Percentiles rank a stretch among this genome's conserved stretches.
Evolutionary conservation across 805 yeast species (phyloP).

Genomic region (Nakazawaea anatomiae): DNA sequence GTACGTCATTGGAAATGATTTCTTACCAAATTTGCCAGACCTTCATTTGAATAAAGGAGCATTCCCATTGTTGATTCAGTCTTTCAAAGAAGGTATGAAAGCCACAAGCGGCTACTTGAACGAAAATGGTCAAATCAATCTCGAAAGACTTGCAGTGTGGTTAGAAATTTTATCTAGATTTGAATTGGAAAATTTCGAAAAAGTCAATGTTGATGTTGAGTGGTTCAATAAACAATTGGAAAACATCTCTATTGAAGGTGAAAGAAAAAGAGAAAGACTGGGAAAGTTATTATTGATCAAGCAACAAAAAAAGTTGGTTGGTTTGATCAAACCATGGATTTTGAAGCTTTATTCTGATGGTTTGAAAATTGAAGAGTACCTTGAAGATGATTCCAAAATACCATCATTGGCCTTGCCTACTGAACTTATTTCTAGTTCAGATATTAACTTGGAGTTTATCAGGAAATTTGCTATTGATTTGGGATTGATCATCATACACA

Average conservation of each 20-base stretch:
- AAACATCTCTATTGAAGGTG: slow-evolving; percentile 69
- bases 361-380: slow-evolving; percentile 27
- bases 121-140: slow-evolving; percentile 75
- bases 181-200: slow-evolving; percentile 83
- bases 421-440: slow-evolving; percentile 36
- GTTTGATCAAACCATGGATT: slow-evolving; percentile 48
- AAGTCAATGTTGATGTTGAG: slow-evolving; percentile 74
- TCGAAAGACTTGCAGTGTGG: slow-evolving; percentile 69
- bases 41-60: slow-evolving; percentile 93
- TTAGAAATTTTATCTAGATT: slow-evolving; percentile 68
- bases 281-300: slow-evolving; percentile 63
- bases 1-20: slow-evolving; percentile 97
- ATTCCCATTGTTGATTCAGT: slow-evolving; percentile 82
- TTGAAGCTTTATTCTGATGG: slow-evolving; percentile 21
- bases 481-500: slow-evolving; percentile 62
- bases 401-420: slow-evolving; percentile 42
- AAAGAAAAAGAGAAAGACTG: slow-evolving; percentile 54
- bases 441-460: slow-evolving; percentile 50
- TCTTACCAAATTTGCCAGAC: slow-evolving; percentile 94
- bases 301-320: slow-evolving; percentile 72
- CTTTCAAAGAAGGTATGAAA: slow-evolving; percentile 77
- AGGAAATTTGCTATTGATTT: slow-evolving; percentile 60
- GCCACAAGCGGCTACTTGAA: slow-evolving; percentile 79
- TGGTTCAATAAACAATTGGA: slow-evolving; percentile 89
- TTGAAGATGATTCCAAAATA: slow-evolving; percentile 30